phyloP scores from a whole-genome alignment of 163 green algal species.

The Volvox carteri region DNA sequence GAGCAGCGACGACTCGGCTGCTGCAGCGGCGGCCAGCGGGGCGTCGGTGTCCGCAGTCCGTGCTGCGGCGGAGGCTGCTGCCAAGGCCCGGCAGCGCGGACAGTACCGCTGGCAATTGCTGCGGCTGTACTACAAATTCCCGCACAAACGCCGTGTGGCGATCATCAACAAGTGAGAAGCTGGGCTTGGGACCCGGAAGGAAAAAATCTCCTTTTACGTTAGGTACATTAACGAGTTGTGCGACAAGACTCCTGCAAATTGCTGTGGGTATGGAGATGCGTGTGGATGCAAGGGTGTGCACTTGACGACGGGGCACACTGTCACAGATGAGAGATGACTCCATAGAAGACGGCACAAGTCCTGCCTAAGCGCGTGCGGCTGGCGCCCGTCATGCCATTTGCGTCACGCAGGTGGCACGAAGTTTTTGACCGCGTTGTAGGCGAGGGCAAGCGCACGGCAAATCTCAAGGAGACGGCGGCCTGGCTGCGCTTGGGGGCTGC shows the following conservation, averaged over 20 bases:
- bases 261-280: too few species aligned
- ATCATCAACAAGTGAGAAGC: conserved; percentile 27
- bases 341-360: too few species aligned
- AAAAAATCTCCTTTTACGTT: too few species aligned
- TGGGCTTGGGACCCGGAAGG: too few species aligned
- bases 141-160: not conserved
- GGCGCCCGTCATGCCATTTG: too few species aligned
- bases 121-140: conserved; percentile 32
- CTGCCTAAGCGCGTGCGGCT: too few species aligned
- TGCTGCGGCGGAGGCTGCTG: not conserved
- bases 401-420: conserved; percentile 31
- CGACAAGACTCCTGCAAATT: too few species aligned
- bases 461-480: conserved; percentile 23
- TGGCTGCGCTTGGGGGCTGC: conserved; percentile 16
- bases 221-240: too few species aligned
- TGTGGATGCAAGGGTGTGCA: too few species aligned
- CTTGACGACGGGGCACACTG: too few species aligned
- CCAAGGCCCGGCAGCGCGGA: not conserved
- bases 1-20: conserved; percentile 1
- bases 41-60: not conserved
- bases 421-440: conserved; percentile 17
- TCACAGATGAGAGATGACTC: too few species aligned
- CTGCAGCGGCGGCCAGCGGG: not conserved
- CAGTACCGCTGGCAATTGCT: conserved; percentile 42
- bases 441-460: not conserved